A percentile compares a stretch with the other conserved stretches of the same genome.
Conservation (phyloP, 2,329 filamentous ascomycete genomes). For the Cordyceps militaris region DNA sequence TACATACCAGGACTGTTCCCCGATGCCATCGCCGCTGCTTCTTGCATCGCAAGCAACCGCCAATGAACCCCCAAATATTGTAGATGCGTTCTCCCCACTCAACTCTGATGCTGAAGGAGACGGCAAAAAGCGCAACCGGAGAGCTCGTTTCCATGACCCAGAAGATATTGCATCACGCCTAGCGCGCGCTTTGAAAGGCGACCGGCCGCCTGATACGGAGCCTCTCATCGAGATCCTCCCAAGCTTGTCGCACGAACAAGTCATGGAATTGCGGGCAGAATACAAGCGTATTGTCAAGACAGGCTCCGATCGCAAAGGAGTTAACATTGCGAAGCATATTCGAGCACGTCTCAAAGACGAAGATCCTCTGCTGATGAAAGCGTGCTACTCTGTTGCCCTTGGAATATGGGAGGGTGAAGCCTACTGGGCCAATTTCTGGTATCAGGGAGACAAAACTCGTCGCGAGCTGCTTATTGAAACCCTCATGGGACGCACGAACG, state of each 20-base stretch:
- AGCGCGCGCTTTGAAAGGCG: slow-evolving; percentile 64
- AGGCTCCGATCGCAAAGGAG: slow-evolving; percentile 62
- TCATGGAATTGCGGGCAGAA: slow-evolving; percentile 76
- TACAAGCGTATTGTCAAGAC: slow-evolving; percentile 89
- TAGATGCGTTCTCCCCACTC: slow-evolving; percentile 47
- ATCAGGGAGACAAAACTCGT: slow-evolving; percentile 77
- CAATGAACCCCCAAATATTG: slow-evolving; percentile 41
- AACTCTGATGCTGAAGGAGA: slow-evolving; percentile 39
- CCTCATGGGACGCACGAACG: slow-evolving; percentile 82
- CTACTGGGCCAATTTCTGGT: slow-evolving; percentile 98
- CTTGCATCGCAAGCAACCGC: slow-evolving; percentile 39
- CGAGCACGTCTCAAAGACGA: slow-evolving; percentile 68
- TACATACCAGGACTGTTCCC: slow-evolving; percentile 89
- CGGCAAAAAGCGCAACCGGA: slow-evolving; percentile 43
- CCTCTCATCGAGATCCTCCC: slow-evolving; percentile 80
- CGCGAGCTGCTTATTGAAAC: slow-evolving; percentile 88
- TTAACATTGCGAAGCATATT: slow-evolving; percentile 82
- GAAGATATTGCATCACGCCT: slow-evolving; percentile 70
- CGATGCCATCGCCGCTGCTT: slow-evolving; percentile 80
- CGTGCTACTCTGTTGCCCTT: slow-evolving; percentile 81
- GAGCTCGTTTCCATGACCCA: slow-evolving; percentile 77
- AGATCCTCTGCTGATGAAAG: slow-evolving; percentile 75
- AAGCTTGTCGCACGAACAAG: slow-evolving; percentile 75
- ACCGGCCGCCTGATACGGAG: slow-evolving; percentile 58
- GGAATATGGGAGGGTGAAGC: slow-evolving; percentile 89